Evolutionary conservation across 1,284 basidiomycete genomes (phyloP).

Genomic region (Porodaedalea pini): DNA sequence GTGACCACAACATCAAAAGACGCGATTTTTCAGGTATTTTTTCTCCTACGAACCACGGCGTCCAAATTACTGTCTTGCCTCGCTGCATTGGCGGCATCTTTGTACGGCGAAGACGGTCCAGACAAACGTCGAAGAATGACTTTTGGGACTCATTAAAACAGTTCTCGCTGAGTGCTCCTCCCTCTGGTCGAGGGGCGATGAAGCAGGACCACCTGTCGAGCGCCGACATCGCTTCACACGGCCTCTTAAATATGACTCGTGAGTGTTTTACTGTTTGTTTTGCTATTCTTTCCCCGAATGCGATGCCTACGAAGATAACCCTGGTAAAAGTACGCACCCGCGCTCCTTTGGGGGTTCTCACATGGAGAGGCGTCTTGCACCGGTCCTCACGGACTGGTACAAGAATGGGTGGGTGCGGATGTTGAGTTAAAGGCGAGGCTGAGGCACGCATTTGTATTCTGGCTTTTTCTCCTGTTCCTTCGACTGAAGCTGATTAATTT

Average conservation of each 20-base stretch:
- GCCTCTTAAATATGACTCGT: conserved; percentile 18
- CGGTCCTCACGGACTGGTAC: conserved; percentile 30
- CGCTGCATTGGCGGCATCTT: conserved; percentile 36
- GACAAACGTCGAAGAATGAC: conserved; percentile 79
- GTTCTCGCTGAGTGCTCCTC: conserved; percentile 84
- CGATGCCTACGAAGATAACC: conserved; percentile 67
- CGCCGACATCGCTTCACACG: conserved; percentile 47
- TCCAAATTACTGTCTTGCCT: conserved; percentile 78
- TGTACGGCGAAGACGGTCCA: conserved; percentile 68
- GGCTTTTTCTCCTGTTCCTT: background rate
- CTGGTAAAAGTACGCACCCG: conserved; percentile 84
- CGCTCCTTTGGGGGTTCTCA: conserved; percentile 33
- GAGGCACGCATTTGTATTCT: conserved; percentile 40
- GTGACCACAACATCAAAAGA: background rate
- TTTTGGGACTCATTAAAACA: conserved; percentile 70
- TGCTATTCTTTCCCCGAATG: conserved; percentile 10
- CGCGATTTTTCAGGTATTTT: background rate
- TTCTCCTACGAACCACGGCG: conserved; percentile 39
- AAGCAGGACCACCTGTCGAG: conserved; percentile 86
- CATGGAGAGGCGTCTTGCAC: conserved; percentile 20
- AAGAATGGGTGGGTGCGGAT: conserved; percentile 55
- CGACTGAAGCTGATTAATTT: background rate
- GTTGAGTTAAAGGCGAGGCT: conserved; percentile 84
- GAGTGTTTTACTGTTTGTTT: conserved; percentile 20
- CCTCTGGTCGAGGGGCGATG: conserved; percentile 81